Percentiles rank a stretch among this genome's conserved stretches.
Conservation (phyloP, 2,329 filamentous ascomycete species). For the Claviceps quebecensis region DNA sequence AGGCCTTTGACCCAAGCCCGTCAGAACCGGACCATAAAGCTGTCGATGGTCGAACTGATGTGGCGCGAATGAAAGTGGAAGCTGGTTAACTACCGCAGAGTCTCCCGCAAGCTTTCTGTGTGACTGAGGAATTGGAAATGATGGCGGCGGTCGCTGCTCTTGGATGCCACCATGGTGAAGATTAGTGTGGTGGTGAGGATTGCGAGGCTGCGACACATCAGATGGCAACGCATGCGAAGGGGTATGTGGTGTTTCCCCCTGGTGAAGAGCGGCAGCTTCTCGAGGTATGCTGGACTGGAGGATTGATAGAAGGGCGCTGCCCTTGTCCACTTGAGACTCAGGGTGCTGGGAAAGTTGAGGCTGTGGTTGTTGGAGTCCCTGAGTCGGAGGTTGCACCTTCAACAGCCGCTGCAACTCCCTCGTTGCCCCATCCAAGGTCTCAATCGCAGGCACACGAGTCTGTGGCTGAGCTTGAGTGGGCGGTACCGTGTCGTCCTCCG, state of each 20-base stretch:
- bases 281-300: slow-evolving; percentile 25
- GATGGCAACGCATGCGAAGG: slow-evolving; percentile 39
- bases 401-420: slow-evolving; percentile 40
- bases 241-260: slow-evolving; percentile 27
- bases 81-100: slow-evolving; percentile 5
- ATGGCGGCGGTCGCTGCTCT: slow-evolving; percentile 18
- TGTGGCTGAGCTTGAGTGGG: slow-evolving; percentile 22
- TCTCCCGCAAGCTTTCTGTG: slow-evolving; percentile 10
- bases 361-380: slow-evolving; percentile 31
- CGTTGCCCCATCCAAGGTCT: slow-evolving; percentile 36
- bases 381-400: slow-evolving; percentile 38
- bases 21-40: slow-evolving; percentile 38
- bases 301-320: slow-evolving; percentile 38
- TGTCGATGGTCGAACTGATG: slow-evolving; percentile 18
- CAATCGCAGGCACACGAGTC: slow-evolving; percentile 24
- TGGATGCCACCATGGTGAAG: slow-evolving; percentile 27
- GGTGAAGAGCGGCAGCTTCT: slow-evolving; percentile 8
- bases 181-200: slow-evolving; percentile 40
- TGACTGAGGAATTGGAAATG: slow-evolving; percentile 15
- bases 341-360: background rate
- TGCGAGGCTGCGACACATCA: slow-evolving; percentile 37
- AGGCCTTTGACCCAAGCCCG: slow-evolving; percentile 18
- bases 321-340: slow-evolving; percentile 26
- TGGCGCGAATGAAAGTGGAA: slow-evolving; percentile 7
- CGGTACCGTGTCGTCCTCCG: slow-evolving; percentile 46